Evolutionary conservation across 495 filamentous ascomycete species (phyloP).

Genomic region (Tuber microsphaerosporum): DNA sequence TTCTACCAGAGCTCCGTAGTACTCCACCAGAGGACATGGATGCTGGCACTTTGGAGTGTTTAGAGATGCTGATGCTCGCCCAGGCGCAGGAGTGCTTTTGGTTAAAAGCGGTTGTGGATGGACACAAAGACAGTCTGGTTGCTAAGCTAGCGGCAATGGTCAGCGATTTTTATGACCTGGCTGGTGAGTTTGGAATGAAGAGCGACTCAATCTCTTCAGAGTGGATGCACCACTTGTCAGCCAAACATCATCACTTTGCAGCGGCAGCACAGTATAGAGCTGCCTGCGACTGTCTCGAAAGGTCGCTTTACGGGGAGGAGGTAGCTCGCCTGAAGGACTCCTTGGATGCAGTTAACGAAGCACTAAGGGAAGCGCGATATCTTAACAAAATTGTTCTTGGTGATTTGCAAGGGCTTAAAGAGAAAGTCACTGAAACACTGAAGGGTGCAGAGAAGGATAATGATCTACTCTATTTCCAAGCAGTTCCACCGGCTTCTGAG

Average conservation of each 20-base stretch:
- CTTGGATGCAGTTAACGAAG: conserved; percentile 74
- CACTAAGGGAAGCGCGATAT: conserved; percentile 75
- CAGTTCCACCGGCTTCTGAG: conserved; percentile 82
- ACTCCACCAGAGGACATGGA: conserved; percentile 96
- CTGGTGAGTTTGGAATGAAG: conserved; percentile 77
- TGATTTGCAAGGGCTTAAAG: conserved; percentile 78
- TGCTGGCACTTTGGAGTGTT: conserved; percentile 68
- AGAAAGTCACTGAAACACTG: conserved; percentile 71
- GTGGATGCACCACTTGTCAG: conserved; percentile 97
- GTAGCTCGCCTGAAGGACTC: conserved; percentile 79
- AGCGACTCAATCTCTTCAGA: conserved; percentile 83
- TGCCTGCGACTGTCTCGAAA: conserved; percentile 85
- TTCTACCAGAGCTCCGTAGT: conserved; percentile 78
- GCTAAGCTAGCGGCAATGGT: conserved; percentile 86
- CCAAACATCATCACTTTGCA: conserved; percentile 96
- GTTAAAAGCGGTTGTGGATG: conserved; percentile 94
- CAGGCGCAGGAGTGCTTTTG: conserved; percentile 97
- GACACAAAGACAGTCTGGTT: conserved; percentile 82
- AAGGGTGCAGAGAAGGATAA: conserved; percentile 95
- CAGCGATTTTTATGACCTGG: conserved; percentile 80
- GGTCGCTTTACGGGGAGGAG: conserved; percentile 91
- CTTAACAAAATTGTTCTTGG: conserved; percentile 75
- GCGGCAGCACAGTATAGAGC: conserved; percentile 94
- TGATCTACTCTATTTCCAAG: conserved; percentile 80
- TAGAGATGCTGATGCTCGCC: conserved; percentile 76